Evolutionary conservation across 2,329 filamentous ascomycete species (phyloP).

Genomic region (Thermoascus crustaceus): DNA sequence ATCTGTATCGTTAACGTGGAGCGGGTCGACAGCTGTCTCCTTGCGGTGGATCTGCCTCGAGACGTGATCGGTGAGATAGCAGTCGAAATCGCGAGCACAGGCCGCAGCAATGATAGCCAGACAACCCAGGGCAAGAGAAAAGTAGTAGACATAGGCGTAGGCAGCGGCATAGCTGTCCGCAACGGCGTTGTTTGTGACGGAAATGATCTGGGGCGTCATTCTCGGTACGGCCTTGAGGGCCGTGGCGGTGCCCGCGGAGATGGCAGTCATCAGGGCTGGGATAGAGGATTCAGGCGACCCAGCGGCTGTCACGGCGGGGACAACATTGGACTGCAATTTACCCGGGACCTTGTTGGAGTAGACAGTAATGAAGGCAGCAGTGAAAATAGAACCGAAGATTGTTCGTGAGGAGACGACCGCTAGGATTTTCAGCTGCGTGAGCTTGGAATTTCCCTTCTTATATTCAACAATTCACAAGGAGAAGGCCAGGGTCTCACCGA

Average conservation of each 20-base stretch:
- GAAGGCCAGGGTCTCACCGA: slow-evolving; percentile 23
- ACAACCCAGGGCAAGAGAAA: slow-evolving; percentile 12
- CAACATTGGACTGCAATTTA: slow-evolving; percentile 9
- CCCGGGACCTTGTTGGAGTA: slow-evolving; percentile 15
- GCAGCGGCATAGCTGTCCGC: slow-evolving; percentile 12
- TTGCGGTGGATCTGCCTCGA: slow-evolving; percentile 3
- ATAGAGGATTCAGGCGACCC: slow-evolving; percentile 13
- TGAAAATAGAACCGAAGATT: slow-evolving; percentile 17
- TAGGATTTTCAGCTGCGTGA: slow-evolving; percentile 9
- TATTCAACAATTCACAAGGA: slow-evolving; percentile 22
- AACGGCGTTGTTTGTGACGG: slow-evolving; percentile 6
- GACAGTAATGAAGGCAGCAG: slow-evolving; percentile 17
- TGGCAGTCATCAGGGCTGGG: slow-evolving; percentile 11
- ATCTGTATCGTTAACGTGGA: no score
- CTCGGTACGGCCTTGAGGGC: slow-evolving; percentile 8
- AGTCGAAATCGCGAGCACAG: slow-evolving; percentile 15
- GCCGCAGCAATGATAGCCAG: slow-evolving; percentile 10
- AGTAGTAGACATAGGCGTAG: slow-evolving; percentile 18
- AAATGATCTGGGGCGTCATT: slow-evolving; percentile 10
- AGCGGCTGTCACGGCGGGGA: slow-evolving; percentile 9
- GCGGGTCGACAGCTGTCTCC: no score
- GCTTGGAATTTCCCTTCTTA: slow-evolving; percentile 23
- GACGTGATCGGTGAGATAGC: slow-evolving; percentile 15
- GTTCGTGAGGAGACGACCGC: slow-evolving; percentile 2
- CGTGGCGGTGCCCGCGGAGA: slow-evolving; percentile 8